Base-by-base conservation (phyloP, 1,284 basidiomycete genomes). In the Ceratobasidium sp. region DNA sequence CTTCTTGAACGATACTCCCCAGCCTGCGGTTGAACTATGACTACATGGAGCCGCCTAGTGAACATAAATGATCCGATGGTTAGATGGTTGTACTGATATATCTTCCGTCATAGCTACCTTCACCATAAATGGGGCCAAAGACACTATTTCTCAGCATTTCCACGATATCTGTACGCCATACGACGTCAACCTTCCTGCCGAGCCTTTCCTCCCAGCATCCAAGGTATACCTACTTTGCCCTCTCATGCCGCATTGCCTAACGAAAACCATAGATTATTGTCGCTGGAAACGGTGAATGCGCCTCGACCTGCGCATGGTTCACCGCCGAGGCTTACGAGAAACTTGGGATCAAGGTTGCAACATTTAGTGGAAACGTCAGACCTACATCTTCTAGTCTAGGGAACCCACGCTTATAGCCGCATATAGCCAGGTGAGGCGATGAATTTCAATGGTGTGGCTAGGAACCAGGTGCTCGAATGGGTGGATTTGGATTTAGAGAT, bases 391-490 rank as follows among this genome's bases (percentile, higher is more conserved):
- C 46, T 62, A 17, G 5, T 37, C 5, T 9, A 1, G 52, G 25
- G 4, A n/a, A 73, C 1, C 25, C 2, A 19, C n/a, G 40, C 25
- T 73, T 43, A 64, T 4, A 40, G 9, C n/a, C 25, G 44, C 25
- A 52, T 61, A 51, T 37, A 76, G 81, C 88, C 89, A 5, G 86
- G 86, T 8, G 84, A 87, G 79, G 77, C 81, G 22, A 84, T 90
- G 66, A 82, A 91, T 78, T 90, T 86, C 82, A 91, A 91, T 82
- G 90, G 89, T 22, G 90, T 91, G 89, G 89, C 89, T 0, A 90
- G 90, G 2, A 90, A 90, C 79, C 89, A 90, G 79, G 90, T 91
- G 0, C 80, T 91, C 13, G 89, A 91, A 78, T 92, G 89, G 89
- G 79, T 83, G 9, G 89, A 90, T 79, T 82, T 92, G 56, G 89